phyloP scores from a whole-genome alignment of 495 filamentous ascomycete genomes.

The Penicillium coffeae region DNA sequence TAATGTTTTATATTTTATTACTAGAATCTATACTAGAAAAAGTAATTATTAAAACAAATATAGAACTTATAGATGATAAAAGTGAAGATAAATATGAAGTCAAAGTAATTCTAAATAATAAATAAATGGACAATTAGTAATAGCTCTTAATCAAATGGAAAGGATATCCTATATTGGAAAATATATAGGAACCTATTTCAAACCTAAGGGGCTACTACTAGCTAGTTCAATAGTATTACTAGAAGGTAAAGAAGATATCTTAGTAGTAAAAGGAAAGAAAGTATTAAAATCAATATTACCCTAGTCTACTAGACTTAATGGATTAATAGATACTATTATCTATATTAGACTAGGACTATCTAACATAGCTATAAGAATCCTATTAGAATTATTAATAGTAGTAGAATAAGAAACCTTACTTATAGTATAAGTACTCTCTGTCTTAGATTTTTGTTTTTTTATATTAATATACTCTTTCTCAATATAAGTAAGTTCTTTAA shows the following conservation, averaged over 20 bases:
- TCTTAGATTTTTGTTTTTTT: background rate
- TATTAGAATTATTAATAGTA: background rate
- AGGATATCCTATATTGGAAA: constrained; percentile 8
- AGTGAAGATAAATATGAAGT: constrained; percentile 10
- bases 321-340: background rate
- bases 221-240: constrained; percentile 3
- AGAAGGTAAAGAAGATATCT: background rate
- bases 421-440: background rate
- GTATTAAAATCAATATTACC: background rate
- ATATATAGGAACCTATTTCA: constrained; percentile 14
- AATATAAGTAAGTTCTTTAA: background rate
- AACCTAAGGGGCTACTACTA: constrained; percentile 9
- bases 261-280: background rate
- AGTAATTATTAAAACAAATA: background rate
- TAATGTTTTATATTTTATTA: constrained; percentile 14
- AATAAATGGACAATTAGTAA: background rate
- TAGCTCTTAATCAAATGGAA: constrained; percentile 9
- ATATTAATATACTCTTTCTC: background rate
- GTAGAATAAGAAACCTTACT: background rate
- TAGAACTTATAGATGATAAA: constrained; percentile 4
- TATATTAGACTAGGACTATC: background rate
- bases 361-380: background rate
- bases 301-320: background rate
- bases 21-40: constrained; percentile 7
- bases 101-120: constrained; percentile 6